Evolutionary conservation across 2,329 filamentous ascomycete genomes (phyloP).

Genomic region (Paraphoma sp.): DNA sequence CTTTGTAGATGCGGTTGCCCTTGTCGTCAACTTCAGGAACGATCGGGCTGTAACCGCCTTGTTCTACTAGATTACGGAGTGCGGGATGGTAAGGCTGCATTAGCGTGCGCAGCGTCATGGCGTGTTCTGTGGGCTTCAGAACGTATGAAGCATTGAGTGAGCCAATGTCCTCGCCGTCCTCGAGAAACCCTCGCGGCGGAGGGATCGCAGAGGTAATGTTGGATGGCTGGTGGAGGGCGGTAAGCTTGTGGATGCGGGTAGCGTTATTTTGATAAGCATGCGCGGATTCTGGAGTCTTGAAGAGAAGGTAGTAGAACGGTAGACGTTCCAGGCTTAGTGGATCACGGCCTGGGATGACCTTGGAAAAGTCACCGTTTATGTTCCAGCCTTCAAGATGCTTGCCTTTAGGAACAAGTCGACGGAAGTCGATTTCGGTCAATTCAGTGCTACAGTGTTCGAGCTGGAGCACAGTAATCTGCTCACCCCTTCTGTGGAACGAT

Average conservation of each 20-base stretch:
- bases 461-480: conserved; percentile 57
- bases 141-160: conserved; percentile 55
- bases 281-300: conserved; percentile 66
- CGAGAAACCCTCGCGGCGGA: conserved; percentile 50
- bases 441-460: conserved; percentile 58
- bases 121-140: conserved; percentile 43
- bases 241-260: conserved; percentile 58
- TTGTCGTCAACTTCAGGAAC: conserved; percentile 19
- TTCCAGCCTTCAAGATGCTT: conserved; percentile 73
- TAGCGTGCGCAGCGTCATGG: conserved; percentile 31
- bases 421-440: conserved; percentile 73
- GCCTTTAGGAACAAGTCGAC: conserved; percentile 68
- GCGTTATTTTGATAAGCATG: conserved; percentile 66
- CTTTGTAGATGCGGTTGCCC: conserved; percentile 34
- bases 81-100: conserved; percentile 52
- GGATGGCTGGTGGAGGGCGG: conserved; percentile 52
- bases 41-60: conserved; percentile 44
- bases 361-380: conserved; percentile 61
- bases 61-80: conserved; percentile 37
- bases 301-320: conserved; percentile 73
- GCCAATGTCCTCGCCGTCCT: conserved; percentile 56
- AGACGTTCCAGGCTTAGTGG: conserved; percentile 67
- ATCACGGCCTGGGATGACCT: conserved; percentile 71
- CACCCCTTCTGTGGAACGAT: conserved; percentile 29
- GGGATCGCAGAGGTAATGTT: conserved; percentile 53